Percentiles rank a stretch among this genome's conserved stretches.
Evolutionary conservation across 305 asterid species (phyloP).

Genomic region (Plantago coronopus): DNA sequence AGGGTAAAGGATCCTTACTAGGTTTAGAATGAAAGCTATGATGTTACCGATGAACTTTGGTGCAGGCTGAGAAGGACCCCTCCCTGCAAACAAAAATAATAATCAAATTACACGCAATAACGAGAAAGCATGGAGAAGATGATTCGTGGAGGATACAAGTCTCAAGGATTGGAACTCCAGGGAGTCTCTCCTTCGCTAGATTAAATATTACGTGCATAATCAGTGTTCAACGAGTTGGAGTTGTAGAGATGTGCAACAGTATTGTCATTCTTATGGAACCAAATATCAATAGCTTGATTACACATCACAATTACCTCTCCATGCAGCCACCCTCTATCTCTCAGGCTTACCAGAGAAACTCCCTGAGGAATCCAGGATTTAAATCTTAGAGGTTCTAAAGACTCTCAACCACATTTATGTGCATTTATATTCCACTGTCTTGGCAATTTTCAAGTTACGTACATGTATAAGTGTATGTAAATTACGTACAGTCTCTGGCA

Average conservation of each 20-base stretch:
- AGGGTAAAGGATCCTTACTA: conserved; percentile 43
- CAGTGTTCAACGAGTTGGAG: neutral
- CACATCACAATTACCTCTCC: neutral
- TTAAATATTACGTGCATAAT: neutral
- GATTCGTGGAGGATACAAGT: neutral
- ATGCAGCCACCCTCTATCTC: neutral
- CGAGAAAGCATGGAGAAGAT: neutral
- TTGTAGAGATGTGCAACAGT: neutral
- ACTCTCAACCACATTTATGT: no score
- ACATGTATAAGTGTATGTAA: no score
- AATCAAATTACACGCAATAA: conserved; percentile 15
- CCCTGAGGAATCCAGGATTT: neutral
- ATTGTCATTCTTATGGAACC: neutral
- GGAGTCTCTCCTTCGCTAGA: neutral
- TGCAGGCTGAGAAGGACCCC: conserved; percentile 83
- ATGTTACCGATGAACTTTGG: conserved; percentile 77
- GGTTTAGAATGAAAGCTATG: conserved; percentile 73
- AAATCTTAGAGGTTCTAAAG: neutral
- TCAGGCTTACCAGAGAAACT: neutral
- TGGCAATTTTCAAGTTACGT: no score
- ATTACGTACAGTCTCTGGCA: no score
- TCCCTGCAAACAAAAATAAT: conserved; percentile 33
- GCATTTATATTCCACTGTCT: no score
- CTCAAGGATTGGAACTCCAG: neutral
- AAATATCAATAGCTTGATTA: neutral